Evolutionary conservation across 768 basidiomycete genomes (phyloP), one percentile per base, ranked within the genome.

Genomic region (Kwoniella sp.): DNA sequence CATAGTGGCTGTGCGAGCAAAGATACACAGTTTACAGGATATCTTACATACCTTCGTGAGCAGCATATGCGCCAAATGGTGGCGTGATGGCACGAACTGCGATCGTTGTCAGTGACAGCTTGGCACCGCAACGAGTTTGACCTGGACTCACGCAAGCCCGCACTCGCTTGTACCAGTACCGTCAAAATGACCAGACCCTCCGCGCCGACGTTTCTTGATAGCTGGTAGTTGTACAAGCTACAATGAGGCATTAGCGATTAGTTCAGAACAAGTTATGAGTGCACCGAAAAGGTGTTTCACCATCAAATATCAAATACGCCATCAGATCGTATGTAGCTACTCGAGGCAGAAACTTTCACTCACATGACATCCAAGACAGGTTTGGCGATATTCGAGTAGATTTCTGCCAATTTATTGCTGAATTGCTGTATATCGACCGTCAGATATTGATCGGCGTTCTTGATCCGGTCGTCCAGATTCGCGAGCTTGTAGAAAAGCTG

Each of bases 401-500:
- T 93, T 20, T 92, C 92, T 13, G 95, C 93, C 5, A 98, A 85
- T 75, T 92, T 89, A 4, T 85, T 86, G 15, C 92, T 91, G 82
- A 96, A 98, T 58, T 89, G 89, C 78, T 94, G 91, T 54, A 97
- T 93, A 79, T 98, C 95, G 64, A 94, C 89, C 1, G 93, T 95
- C 58, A 96, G 91, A 93, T 93, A 83, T 90, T 93, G 73, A 79
- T 97, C 93, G 17, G 92, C 90, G 72, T 97, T 96, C 84, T 93
- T 93, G 55, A 97, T 93, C 55, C 95, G 85, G 77, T 97, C 95
- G 76, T 97, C 94, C 72, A 98, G 82, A 79, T 96, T 96, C 50
- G 91, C 93, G 17, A 99, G 81, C 79, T 96, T 95, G 79, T 99
- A 99, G 80, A 93, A 99, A 13, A 92, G 86, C 78, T 94, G 94